Evolutionary conservation across 805 yeast genomes (phyloP), one percentile per base, ranked within the genome.

Genomic region (Zygosaccharomyces gambellarensis): DNA sequence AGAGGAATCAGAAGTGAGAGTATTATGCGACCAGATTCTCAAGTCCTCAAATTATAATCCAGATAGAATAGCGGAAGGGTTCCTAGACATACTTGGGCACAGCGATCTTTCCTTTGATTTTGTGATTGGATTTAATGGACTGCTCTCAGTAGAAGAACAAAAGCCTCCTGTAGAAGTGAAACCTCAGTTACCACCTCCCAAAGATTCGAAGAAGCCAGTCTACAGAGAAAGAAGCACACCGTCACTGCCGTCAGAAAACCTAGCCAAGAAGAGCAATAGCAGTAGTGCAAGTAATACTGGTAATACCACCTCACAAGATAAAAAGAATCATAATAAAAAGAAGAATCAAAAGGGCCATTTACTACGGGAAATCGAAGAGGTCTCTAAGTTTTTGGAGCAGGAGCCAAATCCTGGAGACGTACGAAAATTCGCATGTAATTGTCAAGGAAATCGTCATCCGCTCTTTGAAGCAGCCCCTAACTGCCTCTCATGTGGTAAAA

Each of bases 401-500:
- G 61, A 63, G 6, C 53, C 58, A 22, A 29, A 48, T 19, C 57
- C 56, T 7, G 48, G 48, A 3, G 52, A 56, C 49, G 52, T 57
- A 14, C 52, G 52, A 21, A 59, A 60, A 10, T 63, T 72, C 17
- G 62, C 59, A 4, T 90, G 98, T 63, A 79, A 84, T 53, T 90
- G 98, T 62, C 87, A 84, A 81, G 97, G 92, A 1, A 79, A 85
- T 0, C 73, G 86, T 51, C 99, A 94, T 62, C 96, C 97, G 3
- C 69, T 94, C 28, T 85, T 89, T 54, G 95, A 87, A 49, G 77
- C 85, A 54, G 94, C 95, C 2, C 98, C 99, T 0, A 94, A 94
- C 64, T 94, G 99, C 60, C 69, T 94, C 36, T 82, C 85, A 51
- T 94, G 99, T 65, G 99, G 99, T 9, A 87, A 90, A 65, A 87